Evolutionary conservation across 139 green algal genomes (phyloP), one percentile per base, ranked within the genome.

Genomic region (Chlorella sorokiniana): DNA sequence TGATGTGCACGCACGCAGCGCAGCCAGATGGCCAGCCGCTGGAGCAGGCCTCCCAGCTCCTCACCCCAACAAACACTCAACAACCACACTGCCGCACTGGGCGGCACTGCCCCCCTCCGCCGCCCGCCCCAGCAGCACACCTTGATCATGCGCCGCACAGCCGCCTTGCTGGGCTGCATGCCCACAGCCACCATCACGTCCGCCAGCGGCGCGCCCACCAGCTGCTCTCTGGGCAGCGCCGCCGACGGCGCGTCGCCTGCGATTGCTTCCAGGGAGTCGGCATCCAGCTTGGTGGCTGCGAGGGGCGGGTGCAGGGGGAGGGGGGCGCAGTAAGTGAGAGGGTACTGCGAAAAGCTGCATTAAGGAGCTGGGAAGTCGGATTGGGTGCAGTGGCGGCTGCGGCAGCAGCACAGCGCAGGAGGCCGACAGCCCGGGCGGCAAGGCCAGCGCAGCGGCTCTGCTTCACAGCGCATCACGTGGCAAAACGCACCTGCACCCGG

Each of bases 111-210:
- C 48, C 11, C 11, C 11, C 48, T 25, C 48, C 48, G 16, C 11
- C 48, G 16, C 48, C 61, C 35, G 9, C 4, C 25, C 61, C 11
- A 68, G 27, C 41, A 37, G 11, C 88, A 61, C 67, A 93, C 92
- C 91, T 95, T 89, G 71, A 96, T 90, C 70, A 94, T 84, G 33
- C 90, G 83, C 63, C 94, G 84, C 54, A 82, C 94, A 3, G 93
- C 95, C 23, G 86, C 91, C 86, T 99, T 98, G 89, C 88, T 96
- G 48, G 89, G 86, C 79, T 97, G 93, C 85, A 99, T 89, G 23
- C 89, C 91, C 25, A 89, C 81, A 1, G 87, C 85, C 42, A 96
- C 94, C 85, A 98, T 87, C 10, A 99, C 81, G 56, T 99, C 95
- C 0, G 90, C 88, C 37, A 98, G 81, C 1, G 70, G 54, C 5